Percentiles rank a stretch among this genome's conserved stretches.
Evolutionary conservation across 2,329 filamentous ascomycete species (phyloP).

Genomic region (Pyricularia grisea): DNA sequence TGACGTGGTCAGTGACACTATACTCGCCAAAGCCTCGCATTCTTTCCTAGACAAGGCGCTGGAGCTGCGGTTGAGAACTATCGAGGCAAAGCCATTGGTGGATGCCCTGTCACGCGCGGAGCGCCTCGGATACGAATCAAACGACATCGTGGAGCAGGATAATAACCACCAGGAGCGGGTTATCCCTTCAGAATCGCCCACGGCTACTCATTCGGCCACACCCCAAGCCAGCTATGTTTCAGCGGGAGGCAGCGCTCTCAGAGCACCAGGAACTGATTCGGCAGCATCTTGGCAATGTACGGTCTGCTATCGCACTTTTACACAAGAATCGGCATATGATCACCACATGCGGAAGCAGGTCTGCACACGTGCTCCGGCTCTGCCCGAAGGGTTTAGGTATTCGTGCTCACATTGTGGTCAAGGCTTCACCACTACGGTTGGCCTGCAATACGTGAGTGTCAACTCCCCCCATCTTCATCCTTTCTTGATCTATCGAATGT

Average conservation of each 20-base stretch:
- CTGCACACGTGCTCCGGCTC: constrained; percentile 18
- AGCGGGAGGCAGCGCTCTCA: neutral
- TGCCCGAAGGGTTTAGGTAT: constrained; percentile 20
- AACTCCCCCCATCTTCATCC: neutral
- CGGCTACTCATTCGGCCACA: neutral
- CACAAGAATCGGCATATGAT: neutral
- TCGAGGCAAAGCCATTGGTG: constrained; percentile 43
- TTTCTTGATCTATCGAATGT: constrained; percentile 1
- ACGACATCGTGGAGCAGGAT: constrained; percentile 34
- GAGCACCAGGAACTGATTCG: constrained; percentile 2
- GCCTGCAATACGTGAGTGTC: constrained; percentile 29
- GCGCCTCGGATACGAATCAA: constrained; percentile 44
- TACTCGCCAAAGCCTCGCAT: constrained; percentile 37
- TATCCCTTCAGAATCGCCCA: neutral
- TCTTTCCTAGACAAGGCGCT: constrained; percentile 42
- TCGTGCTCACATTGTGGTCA: constrained; percentile 36
- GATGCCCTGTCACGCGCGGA: constrained; percentile 48
- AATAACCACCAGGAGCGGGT: constrained; percentile 11
- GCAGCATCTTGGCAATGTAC: neutral
- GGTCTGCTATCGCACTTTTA: constrained; percentile 4
- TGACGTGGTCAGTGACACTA: constrained; percentile 31
- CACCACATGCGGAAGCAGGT: constrained; percentile 12
- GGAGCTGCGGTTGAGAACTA: constrained; percentile 40
- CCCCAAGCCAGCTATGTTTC: neutral
- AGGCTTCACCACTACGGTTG: constrained; percentile 30